phyloP scores from a whole-genome alignment of 2,329 filamentous ascomycete species.

The Beauveria sp. region DNA sequence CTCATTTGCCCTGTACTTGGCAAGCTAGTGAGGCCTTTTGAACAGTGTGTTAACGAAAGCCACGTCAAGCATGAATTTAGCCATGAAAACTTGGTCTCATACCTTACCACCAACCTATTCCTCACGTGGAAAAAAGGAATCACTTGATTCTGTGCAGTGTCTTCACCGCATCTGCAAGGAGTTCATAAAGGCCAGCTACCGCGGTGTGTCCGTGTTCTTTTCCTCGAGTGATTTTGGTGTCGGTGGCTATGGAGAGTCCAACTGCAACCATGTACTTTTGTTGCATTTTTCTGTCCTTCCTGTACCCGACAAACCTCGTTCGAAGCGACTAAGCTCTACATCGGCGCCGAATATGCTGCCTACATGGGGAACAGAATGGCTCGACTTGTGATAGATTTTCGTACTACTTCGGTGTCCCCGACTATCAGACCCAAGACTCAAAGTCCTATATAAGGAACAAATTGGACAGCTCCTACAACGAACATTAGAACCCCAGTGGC shows the following conservation, averaged over 20 bases:
- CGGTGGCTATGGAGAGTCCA: conserved; percentile 15
- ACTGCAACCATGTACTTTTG: conserved; percentile 17
- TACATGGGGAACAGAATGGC: neutral
- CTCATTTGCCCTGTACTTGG: neutral
- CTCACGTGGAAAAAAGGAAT: too few relatives aligned
- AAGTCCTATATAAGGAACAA: neutral
- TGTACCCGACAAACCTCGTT: conserved; percentile 42
- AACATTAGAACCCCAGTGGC: neutral
- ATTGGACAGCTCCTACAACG: neutral
- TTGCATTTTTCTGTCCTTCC: conserved; percentile 30
- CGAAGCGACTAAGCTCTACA: conserved; percentile 33
- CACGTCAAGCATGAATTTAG: too few relatives aligned
- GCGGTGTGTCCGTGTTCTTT: conserved; percentile 41
- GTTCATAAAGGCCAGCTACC: conserved; percentile 48
- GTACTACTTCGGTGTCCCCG: neutral
- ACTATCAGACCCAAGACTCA: neutral
- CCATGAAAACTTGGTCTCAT: too few relatives aligned
- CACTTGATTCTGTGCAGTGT: neutral
- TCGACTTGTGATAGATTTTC: neutral
- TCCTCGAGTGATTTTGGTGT: conserved; percentile 22
- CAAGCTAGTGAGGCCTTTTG: too few relatives aligned
- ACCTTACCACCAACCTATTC: too few relatives aligned
- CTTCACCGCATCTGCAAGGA: conserved; percentile 42
- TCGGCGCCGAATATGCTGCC: neutral
- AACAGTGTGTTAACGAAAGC: too few relatives aligned